phyloP scores from a whole-genome alignment of 2,329 filamentous ascomycete genomes.

The Aphanoascus verrucosus region DNA sequence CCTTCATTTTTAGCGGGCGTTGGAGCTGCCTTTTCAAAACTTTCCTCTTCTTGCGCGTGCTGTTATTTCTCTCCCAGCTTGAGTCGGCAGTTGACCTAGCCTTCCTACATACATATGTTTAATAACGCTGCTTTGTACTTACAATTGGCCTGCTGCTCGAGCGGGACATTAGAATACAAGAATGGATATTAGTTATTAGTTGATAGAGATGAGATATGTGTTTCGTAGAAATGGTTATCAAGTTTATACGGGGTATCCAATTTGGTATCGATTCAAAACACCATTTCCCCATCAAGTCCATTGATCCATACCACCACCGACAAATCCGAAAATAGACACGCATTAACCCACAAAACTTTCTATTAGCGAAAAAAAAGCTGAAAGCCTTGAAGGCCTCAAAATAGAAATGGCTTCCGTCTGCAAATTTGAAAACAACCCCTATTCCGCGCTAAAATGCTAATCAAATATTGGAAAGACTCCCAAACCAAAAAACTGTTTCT shows the following conservation, averaged over 20 bases:
- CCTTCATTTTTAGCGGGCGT: constrained; percentile 21
- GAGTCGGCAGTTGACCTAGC: background rate
- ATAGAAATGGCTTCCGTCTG: background rate
- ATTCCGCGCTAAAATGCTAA: constrained; percentile 7
- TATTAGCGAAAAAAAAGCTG: too few relatives aligned
- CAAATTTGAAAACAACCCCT: background rate
- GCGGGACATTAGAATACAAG: constrained; percentile 6
- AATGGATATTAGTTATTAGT: constrained; percentile 4
- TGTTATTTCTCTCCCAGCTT: background rate
- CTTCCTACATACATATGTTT: background rate
- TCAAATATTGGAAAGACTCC: background rate
- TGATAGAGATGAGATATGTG: background rate
- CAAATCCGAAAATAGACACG: too few relatives aligned
- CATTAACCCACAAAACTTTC: too few relatives aligned
- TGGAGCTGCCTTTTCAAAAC: constrained; percentile 14
- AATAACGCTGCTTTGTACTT: constrained; percentile 5
- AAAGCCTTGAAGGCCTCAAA: too few relatives aligned
- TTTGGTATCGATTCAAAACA: too few relatives aligned
- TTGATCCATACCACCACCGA: too few relatives aligned
- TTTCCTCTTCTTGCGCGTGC: background rate
- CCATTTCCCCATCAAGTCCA: too few relatives aligned
- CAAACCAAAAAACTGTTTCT: background rate
- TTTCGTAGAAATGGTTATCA: background rate
- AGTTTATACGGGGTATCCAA: background rate
- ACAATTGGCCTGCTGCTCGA: background rate